Conservation (phyloP, 164 flowering plant genomes). For the Macadamia integrifolia region DNA sequence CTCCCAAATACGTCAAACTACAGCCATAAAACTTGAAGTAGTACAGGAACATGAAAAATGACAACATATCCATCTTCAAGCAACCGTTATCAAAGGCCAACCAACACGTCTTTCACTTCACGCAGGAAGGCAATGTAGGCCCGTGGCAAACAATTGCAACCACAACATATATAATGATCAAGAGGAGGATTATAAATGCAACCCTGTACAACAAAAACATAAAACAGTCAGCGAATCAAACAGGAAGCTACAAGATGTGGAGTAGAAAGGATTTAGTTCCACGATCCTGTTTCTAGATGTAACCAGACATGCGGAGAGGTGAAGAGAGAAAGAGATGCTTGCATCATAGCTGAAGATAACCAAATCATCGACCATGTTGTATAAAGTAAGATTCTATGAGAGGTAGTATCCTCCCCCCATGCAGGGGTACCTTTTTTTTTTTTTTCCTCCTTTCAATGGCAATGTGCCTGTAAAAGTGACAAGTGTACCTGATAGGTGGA, state of each 20-base stretch:
- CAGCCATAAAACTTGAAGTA: not conserved
- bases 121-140: conserved; percentile 39
- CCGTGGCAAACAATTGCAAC: conserved; percentile 47
- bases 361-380: not conserved
- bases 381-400: not conserved
- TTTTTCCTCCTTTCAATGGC: too few species aligned
- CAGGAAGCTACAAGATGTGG: too few species aligned
- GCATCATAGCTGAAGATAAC: not conserved
- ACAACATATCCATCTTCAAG: not conserved
- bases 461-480: too few species aligned
- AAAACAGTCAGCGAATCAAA: not conserved
- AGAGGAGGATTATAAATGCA: conserved; percentile 28
- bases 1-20: not conserved
- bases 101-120: conserved; percentile 9
- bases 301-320: not conserved
- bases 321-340: not conserved
- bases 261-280: too few species aligned
- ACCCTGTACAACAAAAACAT: conserved; percentile 28
- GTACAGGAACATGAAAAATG: not conserved
- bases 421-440: too few species aligned
- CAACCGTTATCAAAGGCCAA: not conserved
- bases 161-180: conserved; percentile 36
- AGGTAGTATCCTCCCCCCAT: not conserved
- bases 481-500: too few species aligned
- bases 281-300: not conserved